Conservation (phyloP, 352 stramenopile species). For the Pythium volutum region DNA sequence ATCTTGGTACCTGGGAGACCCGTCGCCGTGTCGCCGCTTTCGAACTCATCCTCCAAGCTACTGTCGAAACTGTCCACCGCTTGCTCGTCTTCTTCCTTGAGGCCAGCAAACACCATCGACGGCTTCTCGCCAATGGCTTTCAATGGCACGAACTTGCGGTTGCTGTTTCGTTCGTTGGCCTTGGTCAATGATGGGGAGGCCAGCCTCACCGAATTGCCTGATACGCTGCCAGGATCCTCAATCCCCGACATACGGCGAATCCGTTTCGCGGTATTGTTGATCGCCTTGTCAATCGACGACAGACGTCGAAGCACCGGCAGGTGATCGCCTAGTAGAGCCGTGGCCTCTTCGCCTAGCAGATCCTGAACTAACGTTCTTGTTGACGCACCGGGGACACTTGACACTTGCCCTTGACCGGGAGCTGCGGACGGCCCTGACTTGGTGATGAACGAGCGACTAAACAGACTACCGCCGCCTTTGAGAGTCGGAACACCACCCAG, state of each 20-base stretch:
- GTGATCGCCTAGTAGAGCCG: slow-evolving; percentile 12
- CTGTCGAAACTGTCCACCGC: slow-evolving; percentile 13
- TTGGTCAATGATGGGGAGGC: neutral
- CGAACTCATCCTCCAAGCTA: slow-evolving; percentile 19
- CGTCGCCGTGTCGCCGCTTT: slow-evolving; percentile 7
- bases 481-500: slow-evolving; percentile 21
- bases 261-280: slow-evolving; percentile 58
- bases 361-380: slow-evolving; percentile 12
- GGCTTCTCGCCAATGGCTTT: slow-evolving; percentile 36
- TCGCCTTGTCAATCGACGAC: slow-evolving; percentile 59
- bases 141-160: slow-evolving; percentile 35
- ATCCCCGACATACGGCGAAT: slow-evolving; percentile 48
- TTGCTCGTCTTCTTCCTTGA: slow-evolving; percentile 7
- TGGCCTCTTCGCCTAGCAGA: slow-evolving; percentile 20
- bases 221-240: slow-evolving; percentile 10
- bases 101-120: neutral
- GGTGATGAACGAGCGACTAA: slow-evolving; percentile 25
- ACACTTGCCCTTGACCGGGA: neutral
- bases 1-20: slow-evolving; percentile 27
- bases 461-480: slow-evolving; percentile 7
- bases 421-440: slow-evolving; percentile 1
- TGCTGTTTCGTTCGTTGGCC: neutral
- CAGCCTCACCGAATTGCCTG: neutral
- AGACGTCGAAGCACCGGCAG: slow-evolving; percentile 36
- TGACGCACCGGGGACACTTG: neutral